phyloP scores from a whole-genome alignment of 805 yeast genomes.

The Cyberlindnera japonica region DNA sequence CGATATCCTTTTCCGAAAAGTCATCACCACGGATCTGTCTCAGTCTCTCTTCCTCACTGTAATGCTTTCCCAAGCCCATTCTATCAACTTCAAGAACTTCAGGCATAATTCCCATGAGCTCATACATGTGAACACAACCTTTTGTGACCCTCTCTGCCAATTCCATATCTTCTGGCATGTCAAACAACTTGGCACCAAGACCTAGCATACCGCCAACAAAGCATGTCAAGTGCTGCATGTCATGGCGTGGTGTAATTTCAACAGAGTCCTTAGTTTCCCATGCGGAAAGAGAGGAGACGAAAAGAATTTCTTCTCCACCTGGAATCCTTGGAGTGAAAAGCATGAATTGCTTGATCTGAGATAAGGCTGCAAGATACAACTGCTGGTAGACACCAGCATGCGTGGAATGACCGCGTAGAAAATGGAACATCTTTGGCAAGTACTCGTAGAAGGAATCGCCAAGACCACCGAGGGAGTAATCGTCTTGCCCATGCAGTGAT shows the following conservation, averaged over 20 bases:
- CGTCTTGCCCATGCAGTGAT: constrained; percentile 10
- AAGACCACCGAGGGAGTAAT: constrained; percentile 38
- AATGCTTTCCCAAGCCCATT: constrained; percentile 17
- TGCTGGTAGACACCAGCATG: constrained; percentile 25
- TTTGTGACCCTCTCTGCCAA: constrained; percentile 42
- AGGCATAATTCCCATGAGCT: constrained; percentile 41
- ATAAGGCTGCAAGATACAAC: constrained; percentile 35
- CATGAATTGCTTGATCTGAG: constrained; percentile 38
- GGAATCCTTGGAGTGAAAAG: constrained; percentile 45
- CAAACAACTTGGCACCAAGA: constrained; percentile 40
- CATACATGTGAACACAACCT: constrained; percentile 46
- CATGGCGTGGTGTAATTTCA: constrained; percentile 27
- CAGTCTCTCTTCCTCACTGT: constrained; percentile 18
- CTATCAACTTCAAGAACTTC: constrained; percentile 35
- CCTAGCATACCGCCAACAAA: constrained; percentile 54
- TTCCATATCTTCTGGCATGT: constrained; percentile 33
- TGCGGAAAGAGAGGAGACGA: constrained; percentile 24
- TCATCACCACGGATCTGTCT: background rate
- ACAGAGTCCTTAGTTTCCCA: constrained; percentile 24
- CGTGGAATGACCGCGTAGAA: constrained; percentile 37
- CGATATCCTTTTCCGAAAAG: background rate
- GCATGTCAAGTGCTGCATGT: constrained; percentile 48
- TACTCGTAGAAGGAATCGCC: constrained; percentile 48
- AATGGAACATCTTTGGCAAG: constrained; percentile 43
- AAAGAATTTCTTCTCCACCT: constrained; percentile 33